A percentile compares a stretch with the other conserved stretches of the same genome.
These are phyloP conservation scores for Dactylellina drechsleri DNA, from an alignment of 2,329 filamentous ascomycete species.

Conservation along the genomic window DNA sequence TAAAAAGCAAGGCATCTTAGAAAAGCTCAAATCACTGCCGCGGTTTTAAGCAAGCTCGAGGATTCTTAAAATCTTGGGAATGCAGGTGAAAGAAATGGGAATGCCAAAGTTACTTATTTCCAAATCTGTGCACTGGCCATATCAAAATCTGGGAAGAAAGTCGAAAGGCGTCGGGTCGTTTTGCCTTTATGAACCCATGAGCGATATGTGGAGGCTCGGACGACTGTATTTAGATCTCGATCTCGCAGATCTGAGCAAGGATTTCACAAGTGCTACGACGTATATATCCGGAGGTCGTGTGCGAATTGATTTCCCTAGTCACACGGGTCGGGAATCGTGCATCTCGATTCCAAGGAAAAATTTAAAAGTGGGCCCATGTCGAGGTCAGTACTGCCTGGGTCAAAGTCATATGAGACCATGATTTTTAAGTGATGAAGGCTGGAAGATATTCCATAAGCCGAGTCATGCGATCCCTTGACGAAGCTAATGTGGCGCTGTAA, in stretches of 20 bases:
- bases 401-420: conserved; percentile 1
- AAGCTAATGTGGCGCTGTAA: no score
- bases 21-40: no score
- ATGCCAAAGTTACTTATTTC: no score
- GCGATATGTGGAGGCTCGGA: background rate
- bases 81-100: no score
- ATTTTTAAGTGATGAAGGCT: background rate
- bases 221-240: conserved; percentile 1
- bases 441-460: background rate
- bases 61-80: no score
- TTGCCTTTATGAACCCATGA: no score
- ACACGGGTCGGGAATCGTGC: conserved; percentile 42
- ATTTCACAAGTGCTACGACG: background rate
- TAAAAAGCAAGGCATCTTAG: no score
- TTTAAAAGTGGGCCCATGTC: conserved; percentile 9
- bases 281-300: background rate
- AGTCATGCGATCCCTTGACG: conserved; percentile 9
- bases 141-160: background rate
- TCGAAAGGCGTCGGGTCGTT: background rate
- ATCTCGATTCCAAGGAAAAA: background rate
- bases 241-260: conserved; percentile 14
- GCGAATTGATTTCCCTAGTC: conserved; percentile 3
- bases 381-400: background rate
- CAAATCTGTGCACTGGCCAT: no score
- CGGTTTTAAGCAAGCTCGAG: no score